Base-by-base conservation (phyloP, 1,284 basidiomycete species). In the Fomitopsis schrenkii region DNA sequence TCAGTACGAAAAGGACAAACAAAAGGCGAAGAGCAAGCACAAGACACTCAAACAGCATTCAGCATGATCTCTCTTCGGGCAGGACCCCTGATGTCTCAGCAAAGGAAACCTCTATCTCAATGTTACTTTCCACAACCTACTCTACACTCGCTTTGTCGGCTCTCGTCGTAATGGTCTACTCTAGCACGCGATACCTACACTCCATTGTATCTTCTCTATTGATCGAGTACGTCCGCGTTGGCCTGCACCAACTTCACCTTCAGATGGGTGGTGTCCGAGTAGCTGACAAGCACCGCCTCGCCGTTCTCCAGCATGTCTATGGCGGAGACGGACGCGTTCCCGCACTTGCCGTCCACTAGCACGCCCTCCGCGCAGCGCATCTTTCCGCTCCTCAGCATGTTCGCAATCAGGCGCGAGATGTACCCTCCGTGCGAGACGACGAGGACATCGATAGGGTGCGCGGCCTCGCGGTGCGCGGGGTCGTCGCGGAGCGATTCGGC, bases 391-490 rank as follows among this genome's bases (percentile, higher is more conserved):
- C 73, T 73, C 19, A 82, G 64, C 66, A 90, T 69, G 46, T 70
- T 74, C 38, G 75, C 76, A 57, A 87, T 72, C 54, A 91, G 76
- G 17, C 77, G 76, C 22, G 75, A 72, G 62, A 91, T 88, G 66
- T 82, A 79, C 0, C 83, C 88, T 2, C 88, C 88, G 63, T 93
- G 90, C 42, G 85, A 83, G 59, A 85, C 81, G 4, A 86, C 80
- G 30, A 93, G 77, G 50, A 90, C 77, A 64, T 80, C 73, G 60
- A 72, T 70, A 56, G 77, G 67, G 22, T 22, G 22, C 52, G 28
- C n/a, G n/a, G 52, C n/a, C n/a, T n/a, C n/a, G n/a, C n/a, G 67
- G 22, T 22, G 22, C 52, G 28, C n/a, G n/a, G 52, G 30, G 28
- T 59, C 54, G n/a, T 59, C 50, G 30, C 50, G 59, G 33, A 68